These are phyloP conservation scores for Cantharellus cinnabarinus DNA, from an alignment of 768 basidiomycete genomes.

Conservation along the genomic window DNA sequence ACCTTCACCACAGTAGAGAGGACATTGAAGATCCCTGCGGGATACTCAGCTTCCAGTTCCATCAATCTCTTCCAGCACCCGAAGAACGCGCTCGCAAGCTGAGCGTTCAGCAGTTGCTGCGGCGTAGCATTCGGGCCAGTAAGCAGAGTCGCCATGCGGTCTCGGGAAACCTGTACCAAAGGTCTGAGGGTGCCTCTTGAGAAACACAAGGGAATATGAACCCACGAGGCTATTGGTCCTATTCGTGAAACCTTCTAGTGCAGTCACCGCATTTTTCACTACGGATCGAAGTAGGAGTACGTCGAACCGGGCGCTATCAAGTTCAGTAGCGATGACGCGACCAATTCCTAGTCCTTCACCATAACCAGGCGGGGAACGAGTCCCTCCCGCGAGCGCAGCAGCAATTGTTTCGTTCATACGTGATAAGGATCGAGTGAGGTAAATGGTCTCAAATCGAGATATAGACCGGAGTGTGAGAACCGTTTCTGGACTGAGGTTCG, in stretches of 20 bases:
- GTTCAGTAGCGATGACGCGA: conserved; percentile 66
- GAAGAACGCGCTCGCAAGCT: conserved; percentile 60
- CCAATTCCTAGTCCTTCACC: conserved; percentile 62
- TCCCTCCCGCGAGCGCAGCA: conserved; percentile 53
- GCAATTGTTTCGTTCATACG: conserved; percentile 69
- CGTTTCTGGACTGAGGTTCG: conserved; percentile 61
- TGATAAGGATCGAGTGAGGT: conserved; percentile 64
- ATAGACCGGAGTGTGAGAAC: conserved; percentile 70
- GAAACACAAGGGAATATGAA: background rate
- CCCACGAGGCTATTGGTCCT: conserved; percentile 53
- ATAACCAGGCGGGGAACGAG: conserved; percentile 46
- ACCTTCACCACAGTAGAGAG: conserved; percentile 43
- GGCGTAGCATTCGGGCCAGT: conserved; percentile 59
- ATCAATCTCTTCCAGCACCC: conserved; percentile 49
- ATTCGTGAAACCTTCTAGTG: conserved; percentile 46
- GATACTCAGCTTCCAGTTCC: conserved; percentile 48
- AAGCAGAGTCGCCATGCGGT: conserved; percentile 57
- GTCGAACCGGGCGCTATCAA: conserved; percentile 85
- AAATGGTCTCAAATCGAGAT: conserved; percentile 68
- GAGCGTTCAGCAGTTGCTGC: conserved; percentile 59
- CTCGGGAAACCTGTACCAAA: conserved; percentile 37
- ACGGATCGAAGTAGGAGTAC: conserved; percentile 65
- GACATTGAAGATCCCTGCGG: conserved; percentile 32
- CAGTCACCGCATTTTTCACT: conserved; percentile 47
- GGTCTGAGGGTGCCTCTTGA: background rate